phyloP scores from a whole-genome alignment of 208 protist species.

The Acanthamoeba polyphaga region DNA sequence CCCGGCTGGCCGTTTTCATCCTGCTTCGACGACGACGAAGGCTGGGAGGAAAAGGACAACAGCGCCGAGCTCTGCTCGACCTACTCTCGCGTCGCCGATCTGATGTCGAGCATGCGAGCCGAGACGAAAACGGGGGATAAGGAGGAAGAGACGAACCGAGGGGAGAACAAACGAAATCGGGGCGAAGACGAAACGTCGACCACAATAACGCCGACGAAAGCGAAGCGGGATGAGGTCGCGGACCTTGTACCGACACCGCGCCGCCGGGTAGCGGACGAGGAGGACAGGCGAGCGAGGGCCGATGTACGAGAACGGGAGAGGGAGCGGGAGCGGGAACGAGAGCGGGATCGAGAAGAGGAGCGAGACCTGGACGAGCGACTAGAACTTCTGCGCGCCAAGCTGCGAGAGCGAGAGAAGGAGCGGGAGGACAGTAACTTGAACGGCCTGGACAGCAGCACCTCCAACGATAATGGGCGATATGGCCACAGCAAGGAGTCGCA shows the following conservation, averaged over 20 bases:
- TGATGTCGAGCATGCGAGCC: slow-evolving; percentile 9
- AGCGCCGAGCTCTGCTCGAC: slow-evolving; percentile 20
- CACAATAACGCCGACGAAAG: background rate
- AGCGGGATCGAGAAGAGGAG: slow-evolving; percentile 42
- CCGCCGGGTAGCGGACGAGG: background rate
- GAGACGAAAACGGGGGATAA: background rate
- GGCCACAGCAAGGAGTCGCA: background rate
- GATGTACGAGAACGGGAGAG: slow-evolving; percentile 15
- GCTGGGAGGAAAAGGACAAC: slow-evolving; percentile 21
- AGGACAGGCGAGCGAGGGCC: background rate
- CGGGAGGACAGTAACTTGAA: slow-evolving; percentile 1
- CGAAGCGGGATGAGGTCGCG: background rate
- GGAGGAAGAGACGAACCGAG: background rate
- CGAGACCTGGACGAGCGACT: background rate
- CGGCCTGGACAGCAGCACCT: background rate
- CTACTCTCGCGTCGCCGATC: slow-evolving; percentile 59
- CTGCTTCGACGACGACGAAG: slow-evolving; percentile 69
- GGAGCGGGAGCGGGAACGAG: slow-evolving; percentile 49
- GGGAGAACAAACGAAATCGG: background rate
- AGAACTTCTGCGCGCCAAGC: background rate
- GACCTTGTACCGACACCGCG: background rate
- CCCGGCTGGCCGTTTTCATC: slow-evolving; percentile 51
- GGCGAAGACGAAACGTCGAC: background rate
- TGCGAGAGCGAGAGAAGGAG: slow-evolving; percentile 35
- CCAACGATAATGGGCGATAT: slow-evolving; percentile 10